phyloP scores from a whole-genome alignment of 192 early-diverging fungal species.

The Coemansia sp. region DNA sequence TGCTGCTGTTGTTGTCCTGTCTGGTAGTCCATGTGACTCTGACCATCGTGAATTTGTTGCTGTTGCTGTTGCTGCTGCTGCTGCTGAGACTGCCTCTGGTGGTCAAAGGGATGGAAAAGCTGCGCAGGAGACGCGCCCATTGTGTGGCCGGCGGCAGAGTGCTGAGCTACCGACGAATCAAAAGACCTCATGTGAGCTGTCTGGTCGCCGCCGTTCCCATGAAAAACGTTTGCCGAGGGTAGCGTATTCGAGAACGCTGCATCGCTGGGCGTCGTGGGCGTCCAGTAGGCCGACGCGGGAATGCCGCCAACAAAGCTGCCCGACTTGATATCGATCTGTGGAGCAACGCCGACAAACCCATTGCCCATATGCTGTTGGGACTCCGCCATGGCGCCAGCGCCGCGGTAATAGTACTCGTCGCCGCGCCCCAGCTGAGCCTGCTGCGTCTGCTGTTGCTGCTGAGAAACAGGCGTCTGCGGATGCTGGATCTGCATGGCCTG shows the following conservation, averaged over 20 bases:
- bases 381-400: conserved; percentile 16
- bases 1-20: conserved; percentile 21
- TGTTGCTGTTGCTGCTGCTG: conserved; percentile 17
- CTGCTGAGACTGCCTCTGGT: conserved; percentile 19
- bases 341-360: conserved; percentile 43
- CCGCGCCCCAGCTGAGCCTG: conserved; percentile 17
- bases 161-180: conserved; percentile 37
- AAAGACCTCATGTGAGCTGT: conserved; percentile 40
- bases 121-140: conserved; percentile 31
- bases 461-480: conserved; percentile 15
- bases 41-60: conserved; percentile 14
- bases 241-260: conserved; percentile 46
- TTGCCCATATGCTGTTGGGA: conserved; percentile 25
- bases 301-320: conserved; percentile 29
- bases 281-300: conserved; percentile 38
- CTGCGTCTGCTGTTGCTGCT: conserved; percentile 30
- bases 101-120: conserved; percentile 45
- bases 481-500: conserved; percentile 19
- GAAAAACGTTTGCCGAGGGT: conserved; percentile 43
- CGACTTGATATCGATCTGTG: conserved; percentile 48
- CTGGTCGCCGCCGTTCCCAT: conserved; percentile 29
- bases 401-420: conserved; percentile 39
- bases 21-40: conserved; percentile 22
- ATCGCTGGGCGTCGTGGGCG: conserved; percentile 47
- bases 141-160: conserved; percentile 24